Conservation (phyloP, 805 yeast species). For the Cyberlindnera bimundalis region DNA sequence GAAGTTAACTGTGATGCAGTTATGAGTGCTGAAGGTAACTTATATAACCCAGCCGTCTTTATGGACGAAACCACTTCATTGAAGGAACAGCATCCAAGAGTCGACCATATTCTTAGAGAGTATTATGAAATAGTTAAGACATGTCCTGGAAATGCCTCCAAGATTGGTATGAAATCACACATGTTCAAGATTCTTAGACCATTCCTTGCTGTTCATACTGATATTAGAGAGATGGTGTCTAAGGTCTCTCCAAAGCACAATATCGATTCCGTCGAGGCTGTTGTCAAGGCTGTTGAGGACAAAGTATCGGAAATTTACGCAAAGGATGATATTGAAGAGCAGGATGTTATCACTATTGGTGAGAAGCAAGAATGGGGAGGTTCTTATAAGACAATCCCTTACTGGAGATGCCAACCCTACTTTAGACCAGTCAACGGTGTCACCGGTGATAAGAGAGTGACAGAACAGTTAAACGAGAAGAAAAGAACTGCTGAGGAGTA, state of each 20-base stretch:
- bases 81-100: slow-evolving; percentile 77
- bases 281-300: slow-evolving; percentile 65
- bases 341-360: slow-evolving; percentile 56
- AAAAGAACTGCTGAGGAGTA: slow-evolving; percentile 26
- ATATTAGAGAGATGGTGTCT: slow-evolving; percentile 73
- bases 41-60: slow-evolving; percentile 91
- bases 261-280: slow-evolving; percentile 46
- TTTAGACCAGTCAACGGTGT: slow-evolving; percentile 87
- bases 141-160: slow-evolving; percentile 56
- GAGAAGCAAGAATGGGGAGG: slow-evolving; percentile 74
- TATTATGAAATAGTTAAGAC: slow-evolving; percentile 73
- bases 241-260: slow-evolving; percentile 40
- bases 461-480: slow-evolving; percentile 26
- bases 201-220: slow-evolving; percentile 74
- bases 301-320: slow-evolving; percentile 56
- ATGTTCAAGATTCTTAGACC: slow-evolving; percentile 82
- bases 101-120: slow-evolving; percentile 78
- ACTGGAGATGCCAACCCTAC: slow-evolving; percentile 96
- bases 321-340: slow-evolving; percentile 46
- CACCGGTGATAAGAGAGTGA: slow-evolving; percentile 42
- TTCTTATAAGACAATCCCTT: slow-evolving; percentile 74
- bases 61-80: slow-evolving; percentile 44
- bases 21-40: slow-evolving; percentile 96
- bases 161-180: slow-evolving; percentile 85
- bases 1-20: slow-evolving; percentile 79